Base-by-base conservation (phyloP, 2,329 filamentous ascomycete species). In the Stemphylium vesicarium region DNA sequence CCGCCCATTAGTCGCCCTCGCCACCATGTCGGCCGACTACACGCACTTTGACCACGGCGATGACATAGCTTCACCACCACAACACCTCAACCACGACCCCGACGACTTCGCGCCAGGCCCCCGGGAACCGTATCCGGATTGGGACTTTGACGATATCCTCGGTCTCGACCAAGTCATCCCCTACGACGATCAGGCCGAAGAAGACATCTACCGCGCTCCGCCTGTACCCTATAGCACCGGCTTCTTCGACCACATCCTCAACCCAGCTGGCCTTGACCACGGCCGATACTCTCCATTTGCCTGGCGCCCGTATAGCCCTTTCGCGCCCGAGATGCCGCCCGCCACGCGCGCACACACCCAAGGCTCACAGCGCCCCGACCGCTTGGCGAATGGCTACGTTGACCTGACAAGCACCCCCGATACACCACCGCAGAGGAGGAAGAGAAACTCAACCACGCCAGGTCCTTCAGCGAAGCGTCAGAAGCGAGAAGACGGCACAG, bases 351-450 rank as follows among this genome's bases (percentile, higher is more conserved):
- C 61, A 45, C 60, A 39, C 32, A 51, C 53, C 2, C 56, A 61
- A 4, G 29, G 40, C 1, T 45, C 59, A 4, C 46, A 48, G 15
- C 63, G 65, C 9, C 59, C 69, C 5, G 63, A 62, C 4, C 68
- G 70, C 15, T 63, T 73, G 1, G 60, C 73, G 12, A 70, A 73
- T 50, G 72, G 71, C 55, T 75, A 74, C 46, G 73, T 76, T 48
- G 73, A 76, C 63, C 63, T 76, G 16, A 73, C 71, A 13, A 57
- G 59, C 29, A 54, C 58, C 5, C 57, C 65, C 16, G 63, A 65
- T n/a, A 62, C 65, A 33, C 63, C 68, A 6, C 60, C 61, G n/a
- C 59, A 53, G 10, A 57, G 57, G 11, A 51, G 60, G 4, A 71
- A 63, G 59, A 59, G 69, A 13, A 32, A 60, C 8, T 66, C 66